Base-by-base conservation (phyloP, 176 grass and related monocot species). In the Oryza punctata region DNA sequence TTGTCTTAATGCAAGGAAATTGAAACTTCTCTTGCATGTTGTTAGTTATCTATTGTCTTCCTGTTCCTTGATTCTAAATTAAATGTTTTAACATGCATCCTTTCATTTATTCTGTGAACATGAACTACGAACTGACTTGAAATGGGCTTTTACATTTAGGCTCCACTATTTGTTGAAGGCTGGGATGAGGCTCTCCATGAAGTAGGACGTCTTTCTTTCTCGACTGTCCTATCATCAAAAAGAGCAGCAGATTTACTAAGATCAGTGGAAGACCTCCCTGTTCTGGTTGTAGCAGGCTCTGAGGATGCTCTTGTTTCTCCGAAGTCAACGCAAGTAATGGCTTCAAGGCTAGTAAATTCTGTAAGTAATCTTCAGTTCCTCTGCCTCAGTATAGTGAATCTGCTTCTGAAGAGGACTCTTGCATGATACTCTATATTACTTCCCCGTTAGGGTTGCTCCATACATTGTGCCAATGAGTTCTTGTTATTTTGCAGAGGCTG, bases 141-240 rank as follows among this genome's bases (percentile, higher is more conserved):
- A 69, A 18, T 89, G 13, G 64, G 33, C 43, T 87, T 75, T 77
- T 91, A 19, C 35, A 65, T 87, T 45, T 67, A 98, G 96, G 88
- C 91, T 70, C 93, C 96, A 40, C 70, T 98, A 18, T 98, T 94
- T 92, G 89, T 95, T 65, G 93, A 98, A 73, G 93, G 96, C 47
- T 98, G 96, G 96, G 96, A 98, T 75, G 87, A 98, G 90, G 96
- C 96, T 10, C 89, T 98, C 74, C 96, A 95, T 86, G 93, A 98
- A 90, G 92, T 98, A 67, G 96, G 96, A 0, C 96, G 93, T 7
- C 76, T 95, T 84, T 98, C 96, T 4, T 98, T 95, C 82, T 90
- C 96, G 26, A 93, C 93, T 37, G 96, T 98, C 9, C 81, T 98
- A 65, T 91, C 96, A 73, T 76, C 89, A 61, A 90, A 93, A 59